Conservation (phyloP, 2,329 filamentous ascomycete species). For the Colletotrichum spinosum region DNA sequence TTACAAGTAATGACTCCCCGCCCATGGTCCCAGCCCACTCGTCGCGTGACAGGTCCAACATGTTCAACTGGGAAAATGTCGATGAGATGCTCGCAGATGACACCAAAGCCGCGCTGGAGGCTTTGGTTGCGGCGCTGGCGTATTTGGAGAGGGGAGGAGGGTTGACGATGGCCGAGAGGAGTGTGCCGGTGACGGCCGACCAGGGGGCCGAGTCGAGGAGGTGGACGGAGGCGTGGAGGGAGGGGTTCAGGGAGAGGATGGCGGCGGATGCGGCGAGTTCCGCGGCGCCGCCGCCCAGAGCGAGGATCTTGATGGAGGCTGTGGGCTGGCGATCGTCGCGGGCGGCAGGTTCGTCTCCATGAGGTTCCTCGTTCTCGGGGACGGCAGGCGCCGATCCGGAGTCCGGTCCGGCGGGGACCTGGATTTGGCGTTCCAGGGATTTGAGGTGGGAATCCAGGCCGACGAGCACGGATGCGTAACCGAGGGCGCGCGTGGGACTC, state of each 20-base stretch:
- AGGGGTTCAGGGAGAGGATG: constrained; percentile 46
- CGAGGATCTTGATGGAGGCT: constrained; percentile 53
- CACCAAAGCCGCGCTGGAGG: constrained; percentile 59
- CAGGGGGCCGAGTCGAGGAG: constrained; percentile 89
- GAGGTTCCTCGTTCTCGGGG: background rate
- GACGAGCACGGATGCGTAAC: constrained; percentile 74
- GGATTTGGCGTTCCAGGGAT: constrained; percentile 1
- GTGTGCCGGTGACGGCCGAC: constrained; percentile 68
- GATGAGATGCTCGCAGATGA: constrained; percentile 50
- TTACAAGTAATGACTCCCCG: constrained; percentile 68
- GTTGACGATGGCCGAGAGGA: constrained; percentile 68
- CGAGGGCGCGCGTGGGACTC: constrained; percentile 88
- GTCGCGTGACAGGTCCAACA: constrained; percentile 54
- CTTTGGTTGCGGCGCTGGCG: constrained; percentile 59
- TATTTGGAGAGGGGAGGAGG: constrained; percentile 64
- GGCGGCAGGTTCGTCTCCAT: background rate
- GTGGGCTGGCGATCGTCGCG: background rate
- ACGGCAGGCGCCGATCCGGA: background rate
- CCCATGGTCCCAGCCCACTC: constrained; percentile 49
- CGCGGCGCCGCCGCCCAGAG: constrained; percentile 69
- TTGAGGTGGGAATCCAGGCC: constrained; percentile 50
- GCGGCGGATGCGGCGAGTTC: constrained; percentile 69
- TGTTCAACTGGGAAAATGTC: constrained; percentile 61
- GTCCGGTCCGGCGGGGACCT: background rate
- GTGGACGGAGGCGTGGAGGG: constrained; percentile 57